A percentile compares a stretch with the other conserved stretches of the same genome.
These are phyloP conservation scores for Penicillium sp. DNA, from an alignment of 2,329 filamentous ascomycete genomes.

Conservation along the genomic window DNA sequence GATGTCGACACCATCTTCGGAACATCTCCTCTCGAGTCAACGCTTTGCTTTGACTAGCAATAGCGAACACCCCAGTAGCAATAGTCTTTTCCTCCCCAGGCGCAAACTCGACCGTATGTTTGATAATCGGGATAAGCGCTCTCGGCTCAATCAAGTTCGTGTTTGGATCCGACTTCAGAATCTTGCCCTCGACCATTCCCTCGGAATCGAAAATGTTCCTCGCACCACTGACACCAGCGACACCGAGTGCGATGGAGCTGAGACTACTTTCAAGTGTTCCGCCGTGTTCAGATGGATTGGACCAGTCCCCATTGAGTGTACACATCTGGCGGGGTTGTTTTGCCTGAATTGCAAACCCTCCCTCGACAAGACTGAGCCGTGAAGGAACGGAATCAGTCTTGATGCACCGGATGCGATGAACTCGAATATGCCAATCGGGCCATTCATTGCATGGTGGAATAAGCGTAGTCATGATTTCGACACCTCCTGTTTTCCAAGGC, in stretches of 20 bases:
- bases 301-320: neutral
- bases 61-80: constrained; percentile 1
- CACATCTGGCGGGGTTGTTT: constrained; percentile 1
- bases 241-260: neutral
- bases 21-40: neutral
- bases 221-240: neutral
- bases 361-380: constrained; percentile 1
- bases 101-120: neutral
- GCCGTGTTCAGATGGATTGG: neutral
- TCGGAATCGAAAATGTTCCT: neutral
- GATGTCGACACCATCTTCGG: neutral
- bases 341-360: constrained; percentile 2
- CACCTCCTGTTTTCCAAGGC: constrained; percentile 9
- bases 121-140: neutral
- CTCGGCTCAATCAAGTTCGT: constrained; percentile 5
- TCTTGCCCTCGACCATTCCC: neutral
- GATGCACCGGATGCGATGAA: constrained; percentile 4
- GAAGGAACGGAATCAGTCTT: too few species aligned
- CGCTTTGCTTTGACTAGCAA: neutral
- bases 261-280: neutral
- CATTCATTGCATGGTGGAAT: constrained; percentile 4
- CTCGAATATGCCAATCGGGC: constrained; percentile 15
- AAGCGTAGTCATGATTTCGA: constrained; percentile 8
- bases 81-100: neutral
- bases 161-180: constrained; percentile 7